Evolutionary conservation across 2,329 filamentous ascomycete genomes (phyloP).

Genomic region (Talaromyces sp.): DNA sequence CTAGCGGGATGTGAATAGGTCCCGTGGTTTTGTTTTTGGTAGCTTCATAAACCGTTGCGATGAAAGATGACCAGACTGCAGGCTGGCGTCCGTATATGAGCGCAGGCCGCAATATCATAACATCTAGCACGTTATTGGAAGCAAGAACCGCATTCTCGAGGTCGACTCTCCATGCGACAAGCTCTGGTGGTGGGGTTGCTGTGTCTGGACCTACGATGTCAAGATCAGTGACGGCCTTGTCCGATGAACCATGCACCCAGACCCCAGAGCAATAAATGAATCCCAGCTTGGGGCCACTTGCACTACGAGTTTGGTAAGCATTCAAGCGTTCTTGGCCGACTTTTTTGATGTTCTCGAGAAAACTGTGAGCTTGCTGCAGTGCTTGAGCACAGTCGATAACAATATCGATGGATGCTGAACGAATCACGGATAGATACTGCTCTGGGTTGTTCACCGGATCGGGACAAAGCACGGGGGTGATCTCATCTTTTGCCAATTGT

Average conservation of each 20-base stretch:
- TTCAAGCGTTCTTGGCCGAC: constrained; percentile 22
- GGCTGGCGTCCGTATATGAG: constrained; percentile 37
- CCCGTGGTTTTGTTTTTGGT: constrained; percentile 19
- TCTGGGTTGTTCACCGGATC: constrained; percentile 23
- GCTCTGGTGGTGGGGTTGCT: constrained; percentile 21
- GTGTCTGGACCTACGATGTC: constrained; percentile 25
- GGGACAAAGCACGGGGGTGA: constrained; percentile 29
- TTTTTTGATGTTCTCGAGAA: constrained; percentile 22
- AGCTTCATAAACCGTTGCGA: constrained; percentile 27
- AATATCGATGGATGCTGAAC: constrained; percentile 30
- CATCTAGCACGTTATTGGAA: constrained; percentile 30
- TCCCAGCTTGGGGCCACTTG: constrained; percentile 33
- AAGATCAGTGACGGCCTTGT: constrained; percentile 29
- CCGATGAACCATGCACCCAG: constrained; percentile 37
- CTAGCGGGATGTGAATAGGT: constrained; percentile 23
- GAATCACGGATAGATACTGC: constrained; percentile 23
- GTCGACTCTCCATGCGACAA: constrained; percentile 32
- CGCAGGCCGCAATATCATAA: constrained; percentile 32
- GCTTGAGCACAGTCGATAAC: constrained; percentile 34
- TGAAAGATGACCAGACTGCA: constrained; percentile 29
- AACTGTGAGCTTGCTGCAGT: constrained; percentile 21
- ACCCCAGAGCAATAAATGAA: constrained; percentile 38
- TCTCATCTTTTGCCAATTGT: constrained; percentile 30
- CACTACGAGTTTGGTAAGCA: constrained; percentile 21
- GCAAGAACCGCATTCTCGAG: constrained; percentile 35